phyloP scores from a whole-genome alignment of 371 early-diverging fungal genomes.

The Thermomucor indicae-seudaticae region DNA sequence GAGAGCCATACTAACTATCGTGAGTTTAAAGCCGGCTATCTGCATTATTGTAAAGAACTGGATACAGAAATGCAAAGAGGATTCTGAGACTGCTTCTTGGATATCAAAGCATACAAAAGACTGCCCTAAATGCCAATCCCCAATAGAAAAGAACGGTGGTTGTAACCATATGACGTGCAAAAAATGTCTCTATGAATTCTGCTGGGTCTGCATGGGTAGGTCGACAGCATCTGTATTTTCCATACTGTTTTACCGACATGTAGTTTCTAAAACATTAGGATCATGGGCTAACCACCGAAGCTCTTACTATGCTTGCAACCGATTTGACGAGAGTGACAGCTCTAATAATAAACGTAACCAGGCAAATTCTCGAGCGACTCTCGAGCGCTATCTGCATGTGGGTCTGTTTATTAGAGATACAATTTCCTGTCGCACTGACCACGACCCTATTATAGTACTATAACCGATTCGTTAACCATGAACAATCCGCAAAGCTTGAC shows the following conservation, averaged over 20 bases:
- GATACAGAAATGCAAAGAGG: constrained; percentile 91
- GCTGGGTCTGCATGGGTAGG: constrained; percentile 73
- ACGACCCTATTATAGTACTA: constrained; percentile 61
- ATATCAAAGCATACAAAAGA: constrained; percentile 91
- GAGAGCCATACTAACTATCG: too few relatives aligned
- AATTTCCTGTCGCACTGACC: constrained; percentile 14
- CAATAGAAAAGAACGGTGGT: constrained; percentile 95
- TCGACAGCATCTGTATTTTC: not conserved
- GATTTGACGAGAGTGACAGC: constrained; percentile 75
- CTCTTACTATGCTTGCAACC: constrained; percentile 79
- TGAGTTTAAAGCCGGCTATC: constrained; percentile 54
- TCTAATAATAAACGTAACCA: constrained; percentile 71
- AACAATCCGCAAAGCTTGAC: constrained; percentile 84
- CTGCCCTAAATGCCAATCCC: constrained; percentile 83
- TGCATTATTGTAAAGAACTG: constrained; percentile 79
- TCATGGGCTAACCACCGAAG: constrained; percentile 90
- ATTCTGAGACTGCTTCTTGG: constrained; percentile 95
- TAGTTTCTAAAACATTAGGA: constrained; percentile 52
- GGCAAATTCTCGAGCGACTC: constrained; percentile 69
- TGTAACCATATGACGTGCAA: constrained; percentile 90
- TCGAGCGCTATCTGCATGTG: constrained; percentile 90
- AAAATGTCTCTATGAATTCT: constrained; percentile 77
- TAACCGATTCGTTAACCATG: constrained; percentile 92
- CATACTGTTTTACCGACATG: too few relatives aligned
- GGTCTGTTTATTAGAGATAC: too few relatives aligned